Evolutionary conservation across 805 yeast species (phyloP).

Genomic region (Peterozyma toletana): DNA sequence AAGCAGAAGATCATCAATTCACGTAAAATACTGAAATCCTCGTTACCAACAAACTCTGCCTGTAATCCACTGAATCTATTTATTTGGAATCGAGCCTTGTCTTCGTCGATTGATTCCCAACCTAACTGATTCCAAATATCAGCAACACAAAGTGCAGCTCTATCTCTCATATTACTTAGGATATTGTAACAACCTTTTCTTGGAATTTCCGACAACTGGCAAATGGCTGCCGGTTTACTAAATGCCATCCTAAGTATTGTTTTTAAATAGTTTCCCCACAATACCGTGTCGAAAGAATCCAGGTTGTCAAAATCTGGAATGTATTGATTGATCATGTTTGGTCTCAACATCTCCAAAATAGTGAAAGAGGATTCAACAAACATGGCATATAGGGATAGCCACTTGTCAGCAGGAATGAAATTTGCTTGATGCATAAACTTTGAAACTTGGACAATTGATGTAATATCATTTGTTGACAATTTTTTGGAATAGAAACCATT

Average conservation of each 20-base stretch:
- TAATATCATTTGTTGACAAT: conserved; percentile 1
- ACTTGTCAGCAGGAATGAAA: conserved; percentile 60
- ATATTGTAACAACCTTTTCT: conserved; percentile 61
- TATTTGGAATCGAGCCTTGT: conserved; percentile 49
- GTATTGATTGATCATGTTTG: conserved; percentile 38
- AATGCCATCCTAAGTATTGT: conserved; percentile 52
- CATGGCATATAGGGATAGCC: conserved; percentile 64
- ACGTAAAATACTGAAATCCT: conserved; percentile 53
- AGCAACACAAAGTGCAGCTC: conserved; percentile 47
- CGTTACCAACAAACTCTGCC: conserved; percentile 46
- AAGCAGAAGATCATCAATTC: conserved; percentile 62
- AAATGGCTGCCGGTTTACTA: conserved; percentile 62
- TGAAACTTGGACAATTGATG: conserved; percentile 4
- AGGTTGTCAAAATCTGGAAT: conserved; percentile 46
- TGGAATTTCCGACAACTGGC: conserved; percentile 66
- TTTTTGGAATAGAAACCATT: conserved; percentile 21
- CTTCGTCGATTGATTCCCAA: conserved; percentile 49
- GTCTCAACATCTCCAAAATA: conserved; percentile 45
- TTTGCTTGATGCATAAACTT: conserved; percentile 44
- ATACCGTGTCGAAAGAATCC: conserved; percentile 45
- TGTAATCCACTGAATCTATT: conserved; percentile 66
- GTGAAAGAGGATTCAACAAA: conserved; percentile 49
- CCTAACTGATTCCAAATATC: conserved; percentile 74
- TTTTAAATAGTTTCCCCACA: conserved; percentile 66
- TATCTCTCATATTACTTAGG: conserved; percentile 54